Base-by-base conservation (phyloP, 495 filamentous ascomycete species). In the Xylaria cubensis region DNA sequence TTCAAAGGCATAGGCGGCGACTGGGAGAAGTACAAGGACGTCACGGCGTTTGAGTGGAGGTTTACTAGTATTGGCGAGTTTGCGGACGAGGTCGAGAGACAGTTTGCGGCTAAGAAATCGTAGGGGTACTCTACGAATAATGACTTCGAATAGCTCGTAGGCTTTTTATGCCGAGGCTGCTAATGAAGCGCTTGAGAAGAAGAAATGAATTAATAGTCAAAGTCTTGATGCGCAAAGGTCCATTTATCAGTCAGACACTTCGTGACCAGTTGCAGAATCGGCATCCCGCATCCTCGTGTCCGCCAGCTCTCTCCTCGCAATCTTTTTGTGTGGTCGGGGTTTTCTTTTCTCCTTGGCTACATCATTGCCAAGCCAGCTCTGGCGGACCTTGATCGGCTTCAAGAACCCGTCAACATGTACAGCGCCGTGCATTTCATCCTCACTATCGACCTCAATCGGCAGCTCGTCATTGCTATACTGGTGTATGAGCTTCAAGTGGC, bases 11-110 rank as follows among this genome's bases (percentile, higher is more conserved):
- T 80, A 13, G 83, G 84, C 0, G 84, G 84, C 1, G 75, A 82
- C 56, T 75, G 80, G 59, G 75, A 80, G 61, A 74, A 75, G 73
- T 74, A 83, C 71, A 74, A 76, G 74, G 84, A 74, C 26, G 82
- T 83, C 67, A 80, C 87, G 6, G 77, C 70, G 58, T 85, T 82
- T 70, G 82, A 76, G 46, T 84, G 79, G 77, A 71, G 75, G 74
- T 94, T 93, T 78, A 84, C 86, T 66, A 92, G 84, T 5, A 74
- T 97, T 72, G 90, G 86, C 17, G 90, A 92, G 67, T 89, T 95
- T 85, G 93, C 92, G 21, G 88, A 89, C 72, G 88, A 89, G 63
- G 88, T 94, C 36, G 90, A 91, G 72, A 75, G 80, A 51, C 81
- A 85, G 76, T 83, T 85, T 79, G 74, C 74, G 64, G 72, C 55